Conservation (phyloP, 1,139 yeast species). For the Scheffersomyces segobiensis region DNA sequence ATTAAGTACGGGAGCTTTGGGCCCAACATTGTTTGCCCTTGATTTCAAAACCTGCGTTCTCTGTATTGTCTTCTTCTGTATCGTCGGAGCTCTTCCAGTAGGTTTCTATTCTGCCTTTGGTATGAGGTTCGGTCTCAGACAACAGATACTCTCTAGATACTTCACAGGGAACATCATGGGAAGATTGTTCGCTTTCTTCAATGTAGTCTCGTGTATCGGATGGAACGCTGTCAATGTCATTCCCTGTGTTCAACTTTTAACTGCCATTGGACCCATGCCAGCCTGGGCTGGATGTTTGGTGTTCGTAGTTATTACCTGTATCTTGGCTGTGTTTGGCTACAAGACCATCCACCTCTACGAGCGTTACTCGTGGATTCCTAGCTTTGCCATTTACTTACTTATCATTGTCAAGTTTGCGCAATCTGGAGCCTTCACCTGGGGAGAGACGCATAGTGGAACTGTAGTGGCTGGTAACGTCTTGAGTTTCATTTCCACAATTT, state of each 20-base stretch:
- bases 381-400: slow-evolving; percentile 25
- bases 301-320: slow-evolving; percentile 26
- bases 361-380: slow-evolving; percentile 31
- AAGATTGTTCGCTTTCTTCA: slow-evolving; percentile 31
- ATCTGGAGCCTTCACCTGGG: slow-evolving; percentile 23
- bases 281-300: slow-evolving; percentile 37
- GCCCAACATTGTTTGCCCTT: slow-evolving; percentile 25
- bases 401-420: slow-evolving; percentile 26
- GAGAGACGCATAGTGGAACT: slow-evolving; percentile 37
- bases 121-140: slow-evolving; percentile 32
- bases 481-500: slow-evolving; percentile 25
- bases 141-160: slow-evolving; percentile 31
- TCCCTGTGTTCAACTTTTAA: slow-evolving; percentile 31
- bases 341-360: slow-evolving; percentile 29
- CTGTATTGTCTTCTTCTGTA: slow-evolving; percentile 23
- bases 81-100: slow-evolving; percentile 32
- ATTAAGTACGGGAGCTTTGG: slow-evolving; percentile 31
- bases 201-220: slow-evolving; percentile 33
- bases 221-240: slow-evolving; percentile 38
- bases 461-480: slow-evolving; percentile 37
- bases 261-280: slow-evolving; percentile 26
- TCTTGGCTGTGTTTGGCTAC: slow-evolving; percentile 30
- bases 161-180: slow-evolving; percentile 34
- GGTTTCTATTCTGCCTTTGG: slow-evolving; percentile 34
- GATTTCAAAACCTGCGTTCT: slow-evolving; percentile 38